A percentile compares a stretch with the other conserved stretches of the same genome.
Conservation (phyloP, 2,329 filamentous ascomycete species). For the Penicillium sp. region DNA sequence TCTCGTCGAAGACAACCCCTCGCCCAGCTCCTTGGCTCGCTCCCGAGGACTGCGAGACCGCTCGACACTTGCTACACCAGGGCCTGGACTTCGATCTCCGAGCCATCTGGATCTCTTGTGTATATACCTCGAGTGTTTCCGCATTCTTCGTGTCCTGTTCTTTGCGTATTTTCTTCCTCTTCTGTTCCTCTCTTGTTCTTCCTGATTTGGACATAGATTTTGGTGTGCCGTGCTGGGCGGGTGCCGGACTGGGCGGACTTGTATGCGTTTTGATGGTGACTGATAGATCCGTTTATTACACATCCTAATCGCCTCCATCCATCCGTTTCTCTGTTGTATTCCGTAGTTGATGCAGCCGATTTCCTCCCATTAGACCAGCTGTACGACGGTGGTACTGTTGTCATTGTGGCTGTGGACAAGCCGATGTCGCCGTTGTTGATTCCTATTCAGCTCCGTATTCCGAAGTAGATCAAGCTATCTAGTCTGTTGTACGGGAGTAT, state of each 20-base stretch:
- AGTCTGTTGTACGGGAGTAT: too few relatives aligned
- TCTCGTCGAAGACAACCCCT: too few relatives aligned
- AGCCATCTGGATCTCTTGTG: conserved; percentile 3
- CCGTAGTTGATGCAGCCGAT: background rate
- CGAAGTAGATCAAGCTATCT: too few relatives aligned
- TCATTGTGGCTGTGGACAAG: too few relatives aligned
- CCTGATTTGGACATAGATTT: conserved; percentile 9
- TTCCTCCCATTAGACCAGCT: too few relatives aligned
- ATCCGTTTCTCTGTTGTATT: background rate
- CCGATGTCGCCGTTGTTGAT: too few relatives aligned
- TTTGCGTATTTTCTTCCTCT: background rate
- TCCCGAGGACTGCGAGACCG: too few relatives aligned
- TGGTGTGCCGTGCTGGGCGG: background rate
- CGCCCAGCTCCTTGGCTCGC: too few relatives aligned
- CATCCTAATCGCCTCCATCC: conserved; percentile 2
- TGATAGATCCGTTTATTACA: conserved; percentile 5
- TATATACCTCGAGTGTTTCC: conserved; percentile 11
- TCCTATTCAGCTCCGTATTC: too few relatives aligned
- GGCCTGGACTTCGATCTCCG: conserved; percentile 2
- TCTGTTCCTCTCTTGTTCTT: background rate
- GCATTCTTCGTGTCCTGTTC: background rate
- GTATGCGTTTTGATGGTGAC: conserved; percentile 1
- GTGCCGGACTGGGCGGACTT: background rate
- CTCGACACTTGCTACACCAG: background rate
- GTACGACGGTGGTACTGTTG: too few relatives aligned